phyloP scores from a whole-genome alignment of 1,284 basidiomycete genomes.

The Fomitopsis pinicola region DNA sequence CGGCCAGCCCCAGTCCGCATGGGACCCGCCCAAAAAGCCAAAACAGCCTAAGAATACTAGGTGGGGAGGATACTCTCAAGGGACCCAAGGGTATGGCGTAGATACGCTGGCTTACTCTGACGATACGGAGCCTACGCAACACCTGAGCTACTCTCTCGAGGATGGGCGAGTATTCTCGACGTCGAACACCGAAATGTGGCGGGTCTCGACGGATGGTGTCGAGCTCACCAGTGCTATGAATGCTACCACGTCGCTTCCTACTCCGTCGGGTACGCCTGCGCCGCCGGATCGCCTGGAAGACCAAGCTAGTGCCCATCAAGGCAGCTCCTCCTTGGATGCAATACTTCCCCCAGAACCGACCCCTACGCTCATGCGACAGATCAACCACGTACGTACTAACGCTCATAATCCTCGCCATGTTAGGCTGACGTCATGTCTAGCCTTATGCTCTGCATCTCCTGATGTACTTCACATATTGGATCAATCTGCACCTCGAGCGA shows the following conservation, averaged over 20 bases:
- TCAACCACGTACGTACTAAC: conserved; percentile 56
- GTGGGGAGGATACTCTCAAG: conserved; percentile 8
- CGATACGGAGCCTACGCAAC: conserved; percentile 11
- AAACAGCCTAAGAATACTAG: conserved; percentile 24
- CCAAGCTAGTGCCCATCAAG: not conserved
- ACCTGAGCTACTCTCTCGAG: conserved; percentile 15
- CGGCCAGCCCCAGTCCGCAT: conserved; percentile 61
- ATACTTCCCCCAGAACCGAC: conserved; percentile 47
- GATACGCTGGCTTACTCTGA: conserved; percentile 34
- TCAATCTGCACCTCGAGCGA: conserved; percentile 54
- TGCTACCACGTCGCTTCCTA: conserved; percentile 34
- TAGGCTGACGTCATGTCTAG: conserved; percentile 33
- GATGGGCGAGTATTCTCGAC: not conserved
- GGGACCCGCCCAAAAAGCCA: conserved; percentile 51
- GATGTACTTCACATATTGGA: conserved; percentile 83
- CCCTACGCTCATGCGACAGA: conserved; percentile 46
- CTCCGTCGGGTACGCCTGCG: conserved; percentile 36
- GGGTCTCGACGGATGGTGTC: conserved; percentile 25
- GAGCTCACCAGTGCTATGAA: conserved; percentile 27
- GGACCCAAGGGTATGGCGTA: conserved; percentile 16
- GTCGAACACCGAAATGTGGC: conserved; percentile 24
- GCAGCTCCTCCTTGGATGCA: not conserved
- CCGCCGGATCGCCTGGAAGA: conserved; percentile 16
- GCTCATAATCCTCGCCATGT: conserved; percentile 2
- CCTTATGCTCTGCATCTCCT: conserved; percentile 68